Evolutionary conservation across 192 early-diverging fungal species (phyloP).

Genomic region (Piromyces sp.): DNA sequence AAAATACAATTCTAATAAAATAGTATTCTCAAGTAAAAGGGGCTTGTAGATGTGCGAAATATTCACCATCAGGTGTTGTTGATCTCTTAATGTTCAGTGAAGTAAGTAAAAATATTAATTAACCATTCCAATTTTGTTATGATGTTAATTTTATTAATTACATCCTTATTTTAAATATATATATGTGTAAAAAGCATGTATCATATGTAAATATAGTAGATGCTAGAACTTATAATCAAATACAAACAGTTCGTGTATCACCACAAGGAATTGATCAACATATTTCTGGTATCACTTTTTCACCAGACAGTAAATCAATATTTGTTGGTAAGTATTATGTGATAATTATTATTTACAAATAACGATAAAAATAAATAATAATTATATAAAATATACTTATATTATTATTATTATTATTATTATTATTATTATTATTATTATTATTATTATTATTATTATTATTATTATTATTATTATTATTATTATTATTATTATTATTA

Average conservation of each 20-base stretch:
- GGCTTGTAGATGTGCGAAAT: constrained; percentile 78
- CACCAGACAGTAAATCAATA: constrained; percentile 60
- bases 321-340: constrained; percentile 69
- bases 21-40: constrained; percentile 53
- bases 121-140: too few relatives aligned
- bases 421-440: constrained; percentile 10
- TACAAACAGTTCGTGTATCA: constrained; percentile 64
- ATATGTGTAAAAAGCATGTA: constrained; percentile 26
- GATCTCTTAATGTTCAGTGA: constrained; percentile 70
- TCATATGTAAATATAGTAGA: constrained; percentile 83
- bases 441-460: too few relatives aligned
- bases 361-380: neutral
- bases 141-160: too few relatives aligned
- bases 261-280: constrained; percentile 47
- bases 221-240: constrained; percentile 65
- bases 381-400: neutral
- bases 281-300: constrained; percentile 70
- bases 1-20: too few relatives aligned
- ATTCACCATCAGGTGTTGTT: constrained; percentile 69
- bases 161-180: neutral
- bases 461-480: too few relatives aligned
- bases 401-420: too few relatives aligned
- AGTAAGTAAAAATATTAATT: constrained; percentile 15
- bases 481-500: too few relatives aligned
- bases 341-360: too few relatives aligned